Conservation (phyloP, 768 basidiomycete genomes). For the Astraeus odoratus region DNA sequence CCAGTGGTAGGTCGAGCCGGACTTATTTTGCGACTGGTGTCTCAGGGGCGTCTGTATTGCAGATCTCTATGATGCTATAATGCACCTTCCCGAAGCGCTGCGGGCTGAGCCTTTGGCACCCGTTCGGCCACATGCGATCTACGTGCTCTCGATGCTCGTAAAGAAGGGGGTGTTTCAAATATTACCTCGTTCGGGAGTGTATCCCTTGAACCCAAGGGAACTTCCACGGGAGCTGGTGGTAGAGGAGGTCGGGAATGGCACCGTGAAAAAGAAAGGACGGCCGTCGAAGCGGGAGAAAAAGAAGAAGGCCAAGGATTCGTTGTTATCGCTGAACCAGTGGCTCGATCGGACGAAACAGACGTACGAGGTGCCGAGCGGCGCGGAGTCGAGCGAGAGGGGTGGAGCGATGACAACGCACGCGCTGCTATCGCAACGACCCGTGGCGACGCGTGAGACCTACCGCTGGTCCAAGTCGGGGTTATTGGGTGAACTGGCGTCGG, state of each 20-base stretch:
- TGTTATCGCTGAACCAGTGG: conserved; percentile 45
- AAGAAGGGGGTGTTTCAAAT: conserved; percentile 50
- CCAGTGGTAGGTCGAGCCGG: conserved; percentile 38
- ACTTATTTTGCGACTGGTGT: background rate
- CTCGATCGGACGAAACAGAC: conserved; percentile 32
- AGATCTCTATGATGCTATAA: conserved; percentile 55
- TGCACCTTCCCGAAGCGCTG: conserved; percentile 41
- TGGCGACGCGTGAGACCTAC: conserved; percentile 35
- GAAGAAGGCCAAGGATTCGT: conserved; percentile 44
- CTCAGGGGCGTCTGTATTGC: conserved; percentile 1
- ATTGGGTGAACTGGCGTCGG: conserved; percentile 25
- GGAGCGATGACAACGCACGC: conserved; percentile 23
- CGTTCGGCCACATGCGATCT: conserved; percentile 45
- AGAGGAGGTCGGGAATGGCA: conserved; percentile 25
- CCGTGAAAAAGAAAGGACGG: conserved; percentile 50
- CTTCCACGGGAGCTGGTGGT: conserved; percentile 65
- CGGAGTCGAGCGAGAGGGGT: conserved; percentile 3
- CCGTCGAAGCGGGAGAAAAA: conserved; percentile 55
- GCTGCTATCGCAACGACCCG: conserved; percentile 27
- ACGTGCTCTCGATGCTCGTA: conserved; percentile 43
- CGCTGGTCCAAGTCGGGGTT: conserved; percentile 35
- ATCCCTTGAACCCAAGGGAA: conserved; percentile 51
- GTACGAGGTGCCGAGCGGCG: conserved; percentile 6
- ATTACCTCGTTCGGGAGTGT: conserved; percentile 44
- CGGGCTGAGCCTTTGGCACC: conserved; percentile 33